Percentiles rank a stretch among this genome's conserved stretches.
Evolutionary conservation across 208 protist species (phyloP).

Genomic region (Crithidia brevicula): DNA sequence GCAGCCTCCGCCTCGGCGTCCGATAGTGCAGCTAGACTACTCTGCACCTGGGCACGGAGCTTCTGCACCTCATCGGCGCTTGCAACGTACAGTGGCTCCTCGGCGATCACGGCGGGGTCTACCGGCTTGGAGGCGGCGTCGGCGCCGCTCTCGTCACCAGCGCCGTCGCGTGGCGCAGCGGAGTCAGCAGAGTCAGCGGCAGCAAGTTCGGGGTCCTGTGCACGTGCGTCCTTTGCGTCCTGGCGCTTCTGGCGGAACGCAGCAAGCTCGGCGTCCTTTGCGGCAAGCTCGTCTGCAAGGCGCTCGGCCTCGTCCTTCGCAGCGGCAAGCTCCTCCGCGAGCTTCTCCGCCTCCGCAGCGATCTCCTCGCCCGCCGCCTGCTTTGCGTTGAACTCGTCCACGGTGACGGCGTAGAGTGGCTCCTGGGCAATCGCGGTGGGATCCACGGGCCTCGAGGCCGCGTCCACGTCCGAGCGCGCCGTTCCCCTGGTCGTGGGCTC

Average conservation of each 20-base stretch:
- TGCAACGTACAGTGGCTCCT: conserved; percentile 25
- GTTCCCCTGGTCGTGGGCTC: conserved; percentile 6
- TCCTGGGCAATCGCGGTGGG: not conserved
- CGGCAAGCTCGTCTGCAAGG: conserved; percentile 18
- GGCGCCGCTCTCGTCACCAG: not conserved
- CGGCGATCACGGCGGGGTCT: conserved; percentile 20
- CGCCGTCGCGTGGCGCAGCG: not conserved
- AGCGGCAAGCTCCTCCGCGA: not conserved
- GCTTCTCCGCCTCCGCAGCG: not conserved
- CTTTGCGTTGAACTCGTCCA: conserved; percentile 16
- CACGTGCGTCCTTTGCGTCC: conserved; percentile 10
- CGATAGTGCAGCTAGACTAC: not conserved
- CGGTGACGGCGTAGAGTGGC: conserved; percentile 4
- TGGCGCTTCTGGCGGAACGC: conserved; percentile 20
- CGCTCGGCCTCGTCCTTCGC: conserved; percentile 5
- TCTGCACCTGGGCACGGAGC: conserved; percentile 6
- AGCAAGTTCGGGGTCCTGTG: conserved; percentile 11
- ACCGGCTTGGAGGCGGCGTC: conserved; percentile 16
- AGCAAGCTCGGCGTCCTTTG: conserved; percentile 14
- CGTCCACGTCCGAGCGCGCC: conserved; percentile 2
- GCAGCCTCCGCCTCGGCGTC: not conserved
- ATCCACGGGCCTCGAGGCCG: conserved; percentile 2
- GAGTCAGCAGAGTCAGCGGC: conserved; percentile 6
- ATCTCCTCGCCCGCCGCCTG: conserved; percentile 1
- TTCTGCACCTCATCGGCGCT: conserved; percentile 23